These are phyloP conservation scores for Fusarium sp. DNA, from an alignment of 2,329 filamentous ascomycete species.

Conservation along the genomic window DNA sequence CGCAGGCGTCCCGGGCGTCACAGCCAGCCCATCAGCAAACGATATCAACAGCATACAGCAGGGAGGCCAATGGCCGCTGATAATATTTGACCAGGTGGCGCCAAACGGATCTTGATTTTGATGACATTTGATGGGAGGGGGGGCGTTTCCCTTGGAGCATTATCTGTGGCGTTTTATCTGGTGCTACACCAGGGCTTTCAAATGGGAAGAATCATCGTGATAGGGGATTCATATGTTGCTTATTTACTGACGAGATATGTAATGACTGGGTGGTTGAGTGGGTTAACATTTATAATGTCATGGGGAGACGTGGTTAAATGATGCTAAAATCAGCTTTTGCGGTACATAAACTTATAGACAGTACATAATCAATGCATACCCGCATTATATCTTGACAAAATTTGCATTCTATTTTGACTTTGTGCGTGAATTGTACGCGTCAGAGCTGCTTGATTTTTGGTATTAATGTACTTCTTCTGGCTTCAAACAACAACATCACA, in stretches of 20 bases:
- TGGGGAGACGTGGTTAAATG: slow-evolving; percentile 1
- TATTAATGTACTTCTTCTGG: slow-evolving; percentile 4
- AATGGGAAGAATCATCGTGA: slow-evolving; percentile 20
- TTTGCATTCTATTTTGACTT: not conserved
- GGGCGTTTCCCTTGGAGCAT: slow-evolving; percentile 33
- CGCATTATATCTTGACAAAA: not conserved
- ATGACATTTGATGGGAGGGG: slow-evolving; percentile 8
- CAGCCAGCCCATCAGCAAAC: slow-evolving; percentile 40
- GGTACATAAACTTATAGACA: slow-evolving; percentile 35
- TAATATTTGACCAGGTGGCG: slow-evolving; percentile 51
- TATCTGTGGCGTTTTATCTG: slow-evolving; percentile 35
- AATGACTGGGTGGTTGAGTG: slow-evolving; percentile 24
- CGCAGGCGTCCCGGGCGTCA: slow-evolving; percentile 34
- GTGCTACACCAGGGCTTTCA: slow-evolving; percentile 17
- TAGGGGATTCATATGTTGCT: slow-evolving; percentile 9
- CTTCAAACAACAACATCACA: not conserved
- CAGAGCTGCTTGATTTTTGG: not conserved
- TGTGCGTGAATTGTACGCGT: not conserved
- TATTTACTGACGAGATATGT: slow-evolving; percentile 31
- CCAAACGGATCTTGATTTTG: slow-evolving; percentile 46
- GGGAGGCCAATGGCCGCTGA: slow-evolving; percentile 52
- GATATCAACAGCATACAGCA: slow-evolving; percentile 50
- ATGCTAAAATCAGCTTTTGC: slow-evolving; percentile 13
- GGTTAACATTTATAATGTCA: slow-evolving; percentile 25
- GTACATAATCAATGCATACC: slow-evolving; percentile 33